Percentiles rank a stretch among this genome's conserved stretches.
These are phyloP conservation scores for Pseudogymnoascus sp. DNA, from an alignment of 2,329 filamentous ascomycete genomes.

Conservation along the genomic window DNA sequence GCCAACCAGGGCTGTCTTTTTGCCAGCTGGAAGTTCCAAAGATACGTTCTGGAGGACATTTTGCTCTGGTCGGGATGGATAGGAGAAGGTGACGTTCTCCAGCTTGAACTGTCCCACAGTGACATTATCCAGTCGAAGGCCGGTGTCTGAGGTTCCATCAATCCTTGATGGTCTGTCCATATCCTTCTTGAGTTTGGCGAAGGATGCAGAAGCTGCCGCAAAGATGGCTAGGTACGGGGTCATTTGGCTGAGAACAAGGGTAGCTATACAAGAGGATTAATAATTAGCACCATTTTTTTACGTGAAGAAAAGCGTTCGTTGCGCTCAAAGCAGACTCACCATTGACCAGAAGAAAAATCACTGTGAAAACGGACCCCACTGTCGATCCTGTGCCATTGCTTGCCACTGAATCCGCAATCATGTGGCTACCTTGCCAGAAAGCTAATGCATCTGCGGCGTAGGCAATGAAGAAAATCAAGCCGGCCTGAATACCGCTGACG, in stretches of 20 bases:
- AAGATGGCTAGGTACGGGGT: slow-evolving; percentile 45
- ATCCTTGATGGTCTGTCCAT: slow-evolving; percentile 4
- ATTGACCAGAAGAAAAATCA: slow-evolving; percentile 45
- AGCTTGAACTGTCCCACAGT: neutral
- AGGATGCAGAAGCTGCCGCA: slow-evolving; percentile 23
- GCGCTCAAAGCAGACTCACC: slow-evolving; percentile 4
- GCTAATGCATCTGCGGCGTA: slow-evolving; percentile 52
- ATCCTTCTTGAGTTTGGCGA: slow-evolving; percentile 27
- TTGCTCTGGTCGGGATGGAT: slow-evolving; percentile 50
- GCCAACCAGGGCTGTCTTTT: slow-evolving; percentile 72
- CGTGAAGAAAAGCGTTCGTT: neutral
- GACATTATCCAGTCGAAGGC: neutral
- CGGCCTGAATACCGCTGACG: slow-evolving; percentile 42
- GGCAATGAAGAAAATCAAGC: slow-evolving; percentile 49
- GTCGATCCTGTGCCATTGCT: slow-evolving; percentile 36
- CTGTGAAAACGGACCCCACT: slow-evolving; percentile 36
- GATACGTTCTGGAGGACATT: slow-evolving; percentile 56
- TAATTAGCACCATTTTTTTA: neutral
- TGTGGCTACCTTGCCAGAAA: slow-evolving; percentile 50
- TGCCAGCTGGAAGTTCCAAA: slow-evolving; percentile 55
- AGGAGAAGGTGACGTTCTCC: slow-evolving; percentile 51
- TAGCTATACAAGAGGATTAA: slow-evolving; percentile 27
- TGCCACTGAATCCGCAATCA: slow-evolving; percentile 28
- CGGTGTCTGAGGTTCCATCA: neutral
- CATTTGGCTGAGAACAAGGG: slow-evolving; percentile 43